Base-by-base conservation (phyloP, 1,139 yeast genomes). In the Groenewaldozyma auringiensis region DNA sequence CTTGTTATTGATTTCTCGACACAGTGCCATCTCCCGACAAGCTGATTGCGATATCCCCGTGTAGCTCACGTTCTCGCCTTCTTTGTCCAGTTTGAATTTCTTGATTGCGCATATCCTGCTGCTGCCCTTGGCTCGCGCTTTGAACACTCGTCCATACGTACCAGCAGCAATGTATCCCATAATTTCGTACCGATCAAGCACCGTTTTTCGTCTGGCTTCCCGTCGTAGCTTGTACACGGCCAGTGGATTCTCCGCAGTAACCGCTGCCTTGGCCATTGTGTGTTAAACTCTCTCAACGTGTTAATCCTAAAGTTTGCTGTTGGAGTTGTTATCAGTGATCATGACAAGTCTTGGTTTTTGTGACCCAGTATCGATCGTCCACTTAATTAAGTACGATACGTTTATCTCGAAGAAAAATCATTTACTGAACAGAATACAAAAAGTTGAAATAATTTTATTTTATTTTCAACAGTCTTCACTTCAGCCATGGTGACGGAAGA, bases 121-220 rank as follows among this genome's bases (percentile, higher is more conserved):
- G 9, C 40, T 41, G 14, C 39, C 54, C 52, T 58, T 59, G 25
- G 74, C 68, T 52, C 75, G 76, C 14, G 97, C 97, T 62, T 92
- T 92, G 68, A 88, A 94, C 25, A 92, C 99, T 53, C 94, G 57
- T 21, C 99, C 99, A 64, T 92, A 92, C 0, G 99, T 92, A 35
- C 99, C 99, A 0, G 98, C 96, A 0, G 98, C 98, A 50, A 92
- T 94, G 64, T 92, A 92, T 0, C 99, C 99, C 29, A 87, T 69
- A 50, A 94, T 83, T 52, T 83, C 89, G 64, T 89, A 92, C 54
- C 83, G 83, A 41, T 83, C 81, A 25, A 87, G 67, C 2, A 92
- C 95, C 3, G 86, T 79, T 38, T 77, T 74, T 46, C 95, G 68
- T 2, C 78, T 68, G 32, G 75, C 65, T 60, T 87, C 95, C 59